Evolutionary conservation across 108 stramenopile species (phyloP).

Genomic region (Aurantiochytrium sp.): DNA sequence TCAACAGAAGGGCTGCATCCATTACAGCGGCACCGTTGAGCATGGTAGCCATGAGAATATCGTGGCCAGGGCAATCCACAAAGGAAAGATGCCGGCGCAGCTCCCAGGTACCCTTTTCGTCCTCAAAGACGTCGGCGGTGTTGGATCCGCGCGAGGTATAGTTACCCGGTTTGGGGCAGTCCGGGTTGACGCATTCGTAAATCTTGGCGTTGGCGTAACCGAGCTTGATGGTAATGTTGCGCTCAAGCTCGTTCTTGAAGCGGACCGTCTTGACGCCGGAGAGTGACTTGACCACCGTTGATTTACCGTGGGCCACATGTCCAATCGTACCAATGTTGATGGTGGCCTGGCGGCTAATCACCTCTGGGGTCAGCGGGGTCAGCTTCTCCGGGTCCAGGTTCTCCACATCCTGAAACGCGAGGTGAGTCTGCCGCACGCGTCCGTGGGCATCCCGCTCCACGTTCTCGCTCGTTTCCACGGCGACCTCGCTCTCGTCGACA

Average conservation of each 20-base stretch:
- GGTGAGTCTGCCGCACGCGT: background rate
- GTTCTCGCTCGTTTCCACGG: background rate
- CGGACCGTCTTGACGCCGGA: conserved; percentile 97
- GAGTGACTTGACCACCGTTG: conserved; percentile 94
- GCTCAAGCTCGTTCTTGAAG: conserved; percentile 97
- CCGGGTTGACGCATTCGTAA: conserved; percentile 70
- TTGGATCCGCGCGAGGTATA: conserved; percentile 69
- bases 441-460: background rate
- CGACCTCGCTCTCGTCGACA: background rate
- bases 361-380: conserved; percentile 53
- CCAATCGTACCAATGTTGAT: conserved; percentile 99
- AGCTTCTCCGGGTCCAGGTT: conserved; percentile 37
- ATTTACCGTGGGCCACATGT: conserved; percentile 98
- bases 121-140: conserved; percentile 79
- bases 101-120: conserved; percentile 72
- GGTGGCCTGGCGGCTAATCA: conserved; percentile 94
- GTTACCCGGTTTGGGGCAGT: conserved; percentile 36
- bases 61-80: conserved; percentile 99
- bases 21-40: conserved; percentile 99
- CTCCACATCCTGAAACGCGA: conserved; percentile 20
- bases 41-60: conserved; percentile 99
- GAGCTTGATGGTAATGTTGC: conserved; percentile 99
- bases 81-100: conserved; percentile 93
- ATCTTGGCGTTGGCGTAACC: conserved; percentile 99
- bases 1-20: conserved; percentile 96